Evolutionary conservation across 768 basidiomycete genomes (phyloP).

Genomic region (Candolleomyces eurysporus): DNA sequence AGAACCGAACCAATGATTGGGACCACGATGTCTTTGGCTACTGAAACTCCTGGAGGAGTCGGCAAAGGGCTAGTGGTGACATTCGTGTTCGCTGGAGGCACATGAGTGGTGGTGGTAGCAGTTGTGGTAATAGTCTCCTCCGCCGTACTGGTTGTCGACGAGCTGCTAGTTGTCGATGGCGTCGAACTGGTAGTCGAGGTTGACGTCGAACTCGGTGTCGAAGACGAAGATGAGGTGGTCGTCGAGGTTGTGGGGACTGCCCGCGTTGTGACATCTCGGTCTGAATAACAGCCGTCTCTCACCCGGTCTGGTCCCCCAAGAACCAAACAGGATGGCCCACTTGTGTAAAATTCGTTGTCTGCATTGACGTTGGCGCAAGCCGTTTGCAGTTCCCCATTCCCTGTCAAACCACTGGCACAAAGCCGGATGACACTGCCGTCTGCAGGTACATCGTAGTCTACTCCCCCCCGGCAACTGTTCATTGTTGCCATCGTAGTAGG

Average conservation of each 20-base stretch:
- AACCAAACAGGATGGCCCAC: conserved; percentile 6
- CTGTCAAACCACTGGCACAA: conserved; percentile 7
- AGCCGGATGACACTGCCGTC: conserved; percentile 3
- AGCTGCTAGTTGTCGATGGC: background rate
- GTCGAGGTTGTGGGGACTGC: background rate
- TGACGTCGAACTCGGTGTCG: background rate
- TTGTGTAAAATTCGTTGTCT: conserved; percentile 4
- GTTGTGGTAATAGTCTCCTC: background rate
- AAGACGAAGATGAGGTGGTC: background rate
- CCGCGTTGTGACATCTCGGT: background rate
- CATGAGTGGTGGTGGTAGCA: background rate
- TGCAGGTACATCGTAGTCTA: background rate
- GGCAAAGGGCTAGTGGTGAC: background rate
- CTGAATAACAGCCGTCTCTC: conserved; percentile 9
- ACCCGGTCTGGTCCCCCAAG: conserved; percentile 1
- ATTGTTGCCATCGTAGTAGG: conserved; percentile 9
- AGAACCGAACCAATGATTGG: conserved; percentile 5
- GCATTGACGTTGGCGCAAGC: conserved; percentile 6
- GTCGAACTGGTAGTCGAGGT: background rate
- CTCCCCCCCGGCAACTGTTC: conserved; percentile 6
- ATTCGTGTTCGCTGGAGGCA: too few species aligned
- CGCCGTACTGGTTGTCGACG: background rate
- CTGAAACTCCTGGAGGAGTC: background rate
- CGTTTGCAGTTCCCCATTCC: conserved; percentile 9
- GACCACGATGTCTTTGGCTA: background rate